Evolutionary conservation across 108 stramenopile genomes (phyloP), one percentile per base, ranked within the genome.

Genomic region (Conticribra weissflogii): DNA sequence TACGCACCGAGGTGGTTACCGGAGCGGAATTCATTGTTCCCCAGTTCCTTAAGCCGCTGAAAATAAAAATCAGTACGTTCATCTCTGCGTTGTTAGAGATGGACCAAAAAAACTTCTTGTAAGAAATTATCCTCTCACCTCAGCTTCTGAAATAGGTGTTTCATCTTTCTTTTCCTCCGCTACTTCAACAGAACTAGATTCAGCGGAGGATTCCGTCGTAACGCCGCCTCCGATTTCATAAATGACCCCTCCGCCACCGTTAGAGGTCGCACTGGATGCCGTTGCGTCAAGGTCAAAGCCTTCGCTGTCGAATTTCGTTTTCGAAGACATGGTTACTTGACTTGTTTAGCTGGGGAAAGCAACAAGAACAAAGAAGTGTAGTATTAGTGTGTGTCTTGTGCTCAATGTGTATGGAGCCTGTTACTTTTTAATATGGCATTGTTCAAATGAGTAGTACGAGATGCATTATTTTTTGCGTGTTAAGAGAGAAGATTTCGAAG

Each of bases 1-100:
- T 80, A 79, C n/a, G 95, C 95, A 48, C 87, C 87, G 36, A 86
- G 63, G 56, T 88, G 91, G 41, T 85, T 76, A 16, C 79, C 70
- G 9, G 50, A 33, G 22, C 84, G 75, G 80, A 90, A 96, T n/a
- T 85, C 71, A 29, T 70, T 76, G 63, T 96, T 96, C 16, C 95
- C 95, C 49, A 75, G 68, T 47, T 72, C 74, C 77, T 96, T 96
- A 68, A 81, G 82, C 27, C 79, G 66, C 63, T 89, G n/a, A n/a
- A n/a, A n/a, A n/a, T n/a, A n/a, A n/a, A n/a, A n/a, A n/a, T n/a
- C n/a, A n/a, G n/a, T n/a, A n/a, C n/a, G n/a, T n/a, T n/a, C n/a
- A n/a, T n/a, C n/a, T n/a, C n/a, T n/a, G n/a, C n/a, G n/a, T n/a
- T n/a, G n/a, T n/a, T n/a, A n/a, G n/a, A n/a, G n/a, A n/a, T n/a